Base-by-base conservation (phyloP, 805 yeast genomes). In the Tetrapisispora nanseiensis region DNA sequence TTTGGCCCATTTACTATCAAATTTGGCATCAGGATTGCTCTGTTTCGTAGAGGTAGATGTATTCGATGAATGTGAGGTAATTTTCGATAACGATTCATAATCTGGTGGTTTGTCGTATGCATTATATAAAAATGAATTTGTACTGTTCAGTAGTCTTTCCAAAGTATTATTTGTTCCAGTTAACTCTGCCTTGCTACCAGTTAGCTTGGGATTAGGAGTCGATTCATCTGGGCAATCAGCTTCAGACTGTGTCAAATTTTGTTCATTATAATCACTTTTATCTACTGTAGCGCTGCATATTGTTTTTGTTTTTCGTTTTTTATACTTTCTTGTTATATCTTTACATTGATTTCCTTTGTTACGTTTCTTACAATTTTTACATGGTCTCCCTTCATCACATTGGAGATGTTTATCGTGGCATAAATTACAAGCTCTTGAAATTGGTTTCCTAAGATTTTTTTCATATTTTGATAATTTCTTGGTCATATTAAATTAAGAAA, bases 391-490 rank as follows among this genome's bases (percentile, higher is more conserved):
- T 11, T 44, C 46, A 46, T 82, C 83, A 57, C 90, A 82, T 51
- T 82, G 89, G 12, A 82, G 66, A 52, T 82, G 92, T 49, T 82
- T 82, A 21, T 70, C 62, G 54, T 82, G 86, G 57, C 90, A 82
- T 55, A 80, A 80, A 16, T 69, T 69, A 54, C 92, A 82, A 1
- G 90, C 92, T 36, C 81, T 69, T 8, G 75, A 63, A 2, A 82
- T 77, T 5, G 87, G 86, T 48, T 69, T 75, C 35, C 90, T 61
- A 30, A 61, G 64, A 33, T 63, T 65, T 54, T 76, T 80, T 50
- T 78, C 72, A 40, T 70, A 72, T 11, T 62, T 59, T 1, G 80
- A 32, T 26, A 46, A 22, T 22, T 34, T 37, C 33, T 43, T 46
- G 2, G 49, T 48, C 49, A 46, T 47, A 13, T 12, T 32, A 20